Evolutionary conservation across 2,329 filamentous ascomycete genomes (phyloP), one percentile per base, ranked within the genome.

Genomic region (Fusarium sp.): DNA sequence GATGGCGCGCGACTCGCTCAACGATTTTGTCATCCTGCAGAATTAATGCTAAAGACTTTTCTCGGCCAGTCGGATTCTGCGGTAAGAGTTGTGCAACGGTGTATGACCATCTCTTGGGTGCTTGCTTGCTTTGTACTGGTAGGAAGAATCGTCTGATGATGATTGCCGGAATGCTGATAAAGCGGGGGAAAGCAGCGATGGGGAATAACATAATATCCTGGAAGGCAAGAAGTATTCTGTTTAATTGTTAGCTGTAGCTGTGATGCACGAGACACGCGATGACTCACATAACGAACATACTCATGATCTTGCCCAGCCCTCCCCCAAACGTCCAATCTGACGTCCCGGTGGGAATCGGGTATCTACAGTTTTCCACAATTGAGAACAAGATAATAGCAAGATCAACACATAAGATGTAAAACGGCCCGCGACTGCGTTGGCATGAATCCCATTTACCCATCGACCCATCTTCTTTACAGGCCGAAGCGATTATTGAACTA

Each of bases 361-460:
- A 15, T 2, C 49, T 28, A 2, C 60, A 65, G 6, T 48, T 51
- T 14, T 65, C 60, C 26, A 61, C 55, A 3, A 65, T 52, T 6
- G 32, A 39, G 21, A 53, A 65, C 0, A 50, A 23, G 1, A 60
- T 30, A 0, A 65, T 60, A 1, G 61, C 45, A n/a, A 49, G 26
- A 20, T 65, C 62, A 1, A 61, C 55, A 6, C 54, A 51, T 0
- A 65, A 9, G 21, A 65, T 65, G 2, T 65, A 65, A 10, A 65
- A 65, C 4, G 46, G 51, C 0, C 55, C 62, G 1, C 62, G 54
- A 2, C 54, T 55, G 21, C 62, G 12, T 1, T 60, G 61, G 1
- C 11, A 38, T 0, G 21, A 44, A 1, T 32, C 19, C 62, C 62
- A 65, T 12, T 24, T 4, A 1, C 44, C 46, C 17, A 65, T 32